A percentile compares a stretch with the other conserved stretches of the same genome.
phyloP scores from a whole-genome alignment of 2,329 filamentous ascomycete genomes.

The Torrubiellomyces zombiae region DNA sequence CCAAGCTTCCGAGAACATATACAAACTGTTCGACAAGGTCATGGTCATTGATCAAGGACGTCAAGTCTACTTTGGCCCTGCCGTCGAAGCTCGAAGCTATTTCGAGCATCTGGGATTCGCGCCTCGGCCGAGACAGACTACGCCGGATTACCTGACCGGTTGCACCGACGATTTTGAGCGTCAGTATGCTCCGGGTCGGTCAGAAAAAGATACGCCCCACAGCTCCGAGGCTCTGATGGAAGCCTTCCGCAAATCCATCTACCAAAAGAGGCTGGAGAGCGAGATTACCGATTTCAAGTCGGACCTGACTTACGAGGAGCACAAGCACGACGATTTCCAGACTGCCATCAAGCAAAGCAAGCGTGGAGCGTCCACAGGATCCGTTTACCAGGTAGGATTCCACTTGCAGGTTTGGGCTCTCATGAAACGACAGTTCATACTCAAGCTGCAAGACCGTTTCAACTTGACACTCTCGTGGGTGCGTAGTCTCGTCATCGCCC shows the following conservation, averaged over 20 bases:
- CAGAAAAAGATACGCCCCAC: constrained; percentile 49
- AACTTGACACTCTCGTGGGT: constrained; percentile 58
- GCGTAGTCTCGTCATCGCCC: constrained; percentile 51
- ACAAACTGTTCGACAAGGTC: constrained; percentile 67
- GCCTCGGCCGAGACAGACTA: constrained; percentile 60
- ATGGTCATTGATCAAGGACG: constrained; percentile 62
- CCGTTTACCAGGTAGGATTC: constrained; percentile 72
- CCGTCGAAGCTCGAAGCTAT: constrained; percentile 49
- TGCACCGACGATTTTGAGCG: constrained; percentile 76
- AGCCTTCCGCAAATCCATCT: constrained; percentile 51
- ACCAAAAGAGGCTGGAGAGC: constrained; percentile 35
- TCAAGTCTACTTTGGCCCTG: constrained; percentile 61
- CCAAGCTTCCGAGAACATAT: constrained; percentile 71
- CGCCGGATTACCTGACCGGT: constrained; percentile 65
- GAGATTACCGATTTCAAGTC: constrained; percentile 57
- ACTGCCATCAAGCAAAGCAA: constrained; percentile 63
- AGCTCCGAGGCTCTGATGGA: constrained; percentile 48
- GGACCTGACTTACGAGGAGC: constrained; percentile 45
- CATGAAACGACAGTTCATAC: constrained; percentile 67
- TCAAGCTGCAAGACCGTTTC: constrained; percentile 76
- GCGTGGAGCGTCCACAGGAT: constrained; percentile 55
- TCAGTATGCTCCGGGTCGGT: constrained; percentile 53
- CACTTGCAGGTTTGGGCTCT: constrained; percentile 68
- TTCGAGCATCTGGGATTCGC: constrained; percentile 65
- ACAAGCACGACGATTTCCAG: constrained; percentile 60